Base-by-base conservation (phyloP, 371 early-diverging fungal species). In the Mycotypha africana region DNA sequence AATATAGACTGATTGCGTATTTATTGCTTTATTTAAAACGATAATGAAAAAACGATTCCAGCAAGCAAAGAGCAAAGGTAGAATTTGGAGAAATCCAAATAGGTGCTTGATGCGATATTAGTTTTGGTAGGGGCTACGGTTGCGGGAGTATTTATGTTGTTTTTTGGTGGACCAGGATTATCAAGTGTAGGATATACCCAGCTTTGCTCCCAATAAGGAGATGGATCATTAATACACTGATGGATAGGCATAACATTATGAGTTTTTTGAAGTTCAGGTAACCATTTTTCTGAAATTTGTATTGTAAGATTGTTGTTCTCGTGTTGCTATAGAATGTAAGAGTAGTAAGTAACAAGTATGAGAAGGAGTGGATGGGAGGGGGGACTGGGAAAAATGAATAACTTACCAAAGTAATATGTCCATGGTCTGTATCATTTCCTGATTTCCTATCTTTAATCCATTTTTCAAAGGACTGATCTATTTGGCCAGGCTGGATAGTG, bases 221-320 rank as follows among this genome's bases (percentile, higher is more conserved):
- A 57, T 3, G 70, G 42, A 30, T 74, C 75, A 42, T 73, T 69
- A 22, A 74, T 46, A 34, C 76, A 79, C 30, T 74, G 65, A 23
- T 74, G 70, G 15, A 78, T 74, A 3, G 71, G 76, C 60, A 75
- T 59, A 7, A 71, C 69, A 3, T 55, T 51, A 26, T 66, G 69
- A 6, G 33, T 37, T 28, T 60, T 42, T 45, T 67, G 67, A 15
- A 75, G 45, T 19, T 60, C 44, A 20, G 71, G 69, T 21, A 71
- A 38, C 76, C 76, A 75, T 46, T 63, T 60, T 26, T 69, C 70
- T 15, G 71, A 51, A 51, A 67, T 56, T 2, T 43, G 23, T 17
- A 75, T 55, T 1, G 71, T 75, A 6, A 57, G 47, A 24, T 69
- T 67, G 23, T 63, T 69, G 30, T 69, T 62, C 45, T 75, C 70